Conservation (phyloP, 768 basidiomycete species). For the Grammothele lineata region DNA sequence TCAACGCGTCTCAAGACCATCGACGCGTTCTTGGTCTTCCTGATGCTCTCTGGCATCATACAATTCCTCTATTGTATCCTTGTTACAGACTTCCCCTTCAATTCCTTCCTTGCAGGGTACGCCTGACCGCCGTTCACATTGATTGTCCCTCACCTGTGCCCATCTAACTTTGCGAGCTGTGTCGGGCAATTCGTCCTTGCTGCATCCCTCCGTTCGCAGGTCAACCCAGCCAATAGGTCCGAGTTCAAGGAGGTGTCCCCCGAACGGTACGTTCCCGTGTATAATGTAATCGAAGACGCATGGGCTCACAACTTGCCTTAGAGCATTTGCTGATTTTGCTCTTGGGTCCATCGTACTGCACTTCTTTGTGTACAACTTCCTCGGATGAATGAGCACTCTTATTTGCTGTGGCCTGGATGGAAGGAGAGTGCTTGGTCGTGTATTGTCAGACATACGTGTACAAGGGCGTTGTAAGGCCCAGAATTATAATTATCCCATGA, state of each 20-base stretch:
- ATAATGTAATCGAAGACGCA: background rate
- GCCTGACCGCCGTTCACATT: slow-evolving; percentile 26
- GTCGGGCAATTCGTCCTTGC: slow-evolving; percentile 97
- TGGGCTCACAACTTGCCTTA: slow-evolving; percentile 32
- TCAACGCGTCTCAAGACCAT: slow-evolving; percentile 87
- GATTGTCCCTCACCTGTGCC: background rate
- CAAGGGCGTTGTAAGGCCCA: slow-evolving; percentile 5
- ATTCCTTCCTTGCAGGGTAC: slow-evolving; percentile 94
- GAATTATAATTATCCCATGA: slow-evolving; percentile 8
- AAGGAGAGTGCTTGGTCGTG: background rate
- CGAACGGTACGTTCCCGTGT: slow-evolving; percentile 69
- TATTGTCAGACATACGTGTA: no score
- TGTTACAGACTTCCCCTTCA: slow-evolving; percentile 93
- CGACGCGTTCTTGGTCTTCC: slow-evolving; percentile 88
- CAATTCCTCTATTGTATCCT: slow-evolving; percentile 92
- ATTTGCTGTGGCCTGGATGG: background rate
- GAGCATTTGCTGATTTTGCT: slow-evolving; percentile 96
- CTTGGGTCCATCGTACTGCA: slow-evolving; percentile 93
- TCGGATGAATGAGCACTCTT: slow-evolving; percentile 53
- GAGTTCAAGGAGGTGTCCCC: slow-evolving; percentile 91
- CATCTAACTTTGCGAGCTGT: slow-evolving; percentile 76
- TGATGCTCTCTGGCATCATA: slow-evolving; percentile 83
- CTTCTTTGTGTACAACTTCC: slow-evolving; percentile 98
- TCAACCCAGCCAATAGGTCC: slow-evolving; percentile 76
- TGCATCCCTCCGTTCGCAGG: slow-evolving; percentile 90